Base-by-base conservation (phyloP, 2,329 filamentous ascomycete genomes). In the Lachnellula willkommii region DNA sequence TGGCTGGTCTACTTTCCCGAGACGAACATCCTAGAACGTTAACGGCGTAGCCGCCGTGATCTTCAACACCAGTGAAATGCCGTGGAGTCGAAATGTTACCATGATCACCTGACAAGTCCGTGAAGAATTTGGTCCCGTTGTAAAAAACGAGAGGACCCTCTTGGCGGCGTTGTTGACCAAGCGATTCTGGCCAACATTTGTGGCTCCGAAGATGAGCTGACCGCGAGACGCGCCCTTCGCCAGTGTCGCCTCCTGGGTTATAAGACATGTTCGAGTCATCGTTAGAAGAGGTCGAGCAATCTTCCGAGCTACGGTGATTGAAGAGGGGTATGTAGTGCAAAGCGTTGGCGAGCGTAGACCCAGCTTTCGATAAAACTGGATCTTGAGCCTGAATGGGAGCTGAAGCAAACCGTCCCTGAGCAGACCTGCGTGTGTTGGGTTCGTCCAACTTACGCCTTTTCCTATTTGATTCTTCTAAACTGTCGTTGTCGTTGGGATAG, bases 131-230 rank as follows among this genome's bases (percentile, higher is more conserved):
- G 1, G 87, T 87, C 26, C 87, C 88, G 58, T 81, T 89, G 69
- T 93, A 95, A 67, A 92, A 95, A 17, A 93, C 90, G 62, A 95
- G 87, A 1, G 88, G 84, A 8, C 89, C 90, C 56, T 88, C 83
- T 12, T 83, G 78, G 0, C 76, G 79, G 26, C 79, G 79, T 68
- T 79, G 82, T 61, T 73, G 78, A 60, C 73, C 35, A 26, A 24
- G 48, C 6, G 50, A 43, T 15, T 12, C 47, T 5, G 55, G 42
- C 15, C 32, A 20, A 28, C n/a, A 48, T 14, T 36, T 39, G 48
- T 32, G 51, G 52, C 15, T n/a, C 37, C 36, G 43, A 47, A 17
- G 14, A 28, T 32, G 52, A 40, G 24, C n/a, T 37, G 17, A 47
- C 46, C 39, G 14, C 22, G 36, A 39, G 14, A 11, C n/a, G 12